Evolutionary conservation across 2,329 filamentous ascomycete species (phyloP).

Genomic region (Rhinocladiella mackenziei): DNA sequence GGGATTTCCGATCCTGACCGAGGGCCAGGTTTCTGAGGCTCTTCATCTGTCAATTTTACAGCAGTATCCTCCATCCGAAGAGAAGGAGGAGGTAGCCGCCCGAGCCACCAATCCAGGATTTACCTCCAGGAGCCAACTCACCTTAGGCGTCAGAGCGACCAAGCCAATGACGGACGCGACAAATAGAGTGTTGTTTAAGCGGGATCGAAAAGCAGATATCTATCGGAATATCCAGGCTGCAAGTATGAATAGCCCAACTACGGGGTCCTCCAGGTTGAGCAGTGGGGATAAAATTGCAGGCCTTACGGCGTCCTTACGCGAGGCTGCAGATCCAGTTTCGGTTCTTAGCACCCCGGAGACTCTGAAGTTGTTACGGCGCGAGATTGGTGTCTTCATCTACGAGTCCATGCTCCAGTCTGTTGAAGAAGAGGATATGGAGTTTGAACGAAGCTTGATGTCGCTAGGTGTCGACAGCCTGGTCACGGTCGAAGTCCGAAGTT

Average conservation of each 20-base stretch:
- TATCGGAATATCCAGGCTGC: constrained; percentile 2
- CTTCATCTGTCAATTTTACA: constrained; percentile 6
- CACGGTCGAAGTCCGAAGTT: constrained; percentile 23
- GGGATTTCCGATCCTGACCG: constrained; percentile 2
- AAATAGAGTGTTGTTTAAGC: constrained; percentile 26
- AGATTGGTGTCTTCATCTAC: constrained; percentile 29
- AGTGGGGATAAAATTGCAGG: constrained; percentile 13
- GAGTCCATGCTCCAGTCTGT: constrained; percentile 21
- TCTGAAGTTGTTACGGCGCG: constrained; percentile 18
- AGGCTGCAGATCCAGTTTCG: neutral
- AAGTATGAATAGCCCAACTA: constrained; percentile 24
- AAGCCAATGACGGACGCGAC: constrained; percentile 25
- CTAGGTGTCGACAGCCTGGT: constrained; percentile 27
- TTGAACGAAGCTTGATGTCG: constrained; percentile 17
- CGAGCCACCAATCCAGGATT: constrained; percentile 1
- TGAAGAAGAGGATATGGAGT: constrained; percentile 26
- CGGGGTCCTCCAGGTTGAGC: constrained; percentile 12
- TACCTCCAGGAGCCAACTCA: constrained; percentile 5
- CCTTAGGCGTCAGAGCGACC: constrained; percentile 26
- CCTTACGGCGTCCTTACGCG: neutral
- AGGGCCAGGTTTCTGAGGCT: constrained; percentile 5
- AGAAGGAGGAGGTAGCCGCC: neutral
- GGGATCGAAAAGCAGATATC: constrained; percentile 16
- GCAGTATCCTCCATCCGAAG: neutral
- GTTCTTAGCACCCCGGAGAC: constrained; percentile 19